These are phyloP conservation scores for Pseudopithomyces maydicus DNA, from an alignment of 2,329 filamentous ascomycete species.

Conservation along the genomic window DNA sequence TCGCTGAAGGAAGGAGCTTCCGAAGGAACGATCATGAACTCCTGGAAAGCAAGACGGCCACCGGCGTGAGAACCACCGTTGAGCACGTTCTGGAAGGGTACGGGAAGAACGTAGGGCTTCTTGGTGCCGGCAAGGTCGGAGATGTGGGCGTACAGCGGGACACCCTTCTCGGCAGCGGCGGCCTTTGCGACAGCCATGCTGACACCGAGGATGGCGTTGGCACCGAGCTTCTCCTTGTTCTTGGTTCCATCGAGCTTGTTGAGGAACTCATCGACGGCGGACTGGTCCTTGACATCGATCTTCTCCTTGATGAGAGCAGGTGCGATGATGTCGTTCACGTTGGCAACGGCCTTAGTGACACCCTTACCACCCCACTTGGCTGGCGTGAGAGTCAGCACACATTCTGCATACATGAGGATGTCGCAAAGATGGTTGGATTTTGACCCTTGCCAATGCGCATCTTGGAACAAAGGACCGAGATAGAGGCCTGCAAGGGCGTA, in stretches of 20 bases:
- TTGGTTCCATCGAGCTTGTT: conserved; percentile 59
- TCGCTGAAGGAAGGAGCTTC: conserved; percentile 90
- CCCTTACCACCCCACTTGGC: conserved; percentile 60
- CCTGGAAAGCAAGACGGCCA: conserved; percentile 74
- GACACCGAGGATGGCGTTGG: conserved; percentile 65
- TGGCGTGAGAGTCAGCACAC: background rate
- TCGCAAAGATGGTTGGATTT: too few relatives aligned
- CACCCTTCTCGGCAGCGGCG: conserved; percentile 59
- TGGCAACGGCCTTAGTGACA: conserved; percentile 60
- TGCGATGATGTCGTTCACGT: conserved; percentile 61
- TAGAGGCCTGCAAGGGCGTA: too few relatives aligned
- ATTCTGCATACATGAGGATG: background rate
- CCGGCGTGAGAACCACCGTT: conserved; percentile 89
- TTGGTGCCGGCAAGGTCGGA: conserved; percentile 58
- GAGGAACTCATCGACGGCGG: conserved; percentile 59
- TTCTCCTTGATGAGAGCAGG: conserved; percentile 60
- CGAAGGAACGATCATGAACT: conserved; percentile 60
- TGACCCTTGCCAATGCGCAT: too few relatives aligned
- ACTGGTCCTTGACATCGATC: conserved; percentile 61
- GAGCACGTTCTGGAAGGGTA: conserved; percentile 57
- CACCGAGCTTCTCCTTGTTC: conserved; percentile 64
- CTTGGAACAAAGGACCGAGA: too few relatives aligned
- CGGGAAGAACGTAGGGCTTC: conserved; percentile 61
- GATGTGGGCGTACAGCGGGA: conserved; percentile 64
- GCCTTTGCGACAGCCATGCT: conserved; percentile 65